Base-by-base conservation (phyloP, 148 eudicot species). In the Talinum fruticosum region DNA sequence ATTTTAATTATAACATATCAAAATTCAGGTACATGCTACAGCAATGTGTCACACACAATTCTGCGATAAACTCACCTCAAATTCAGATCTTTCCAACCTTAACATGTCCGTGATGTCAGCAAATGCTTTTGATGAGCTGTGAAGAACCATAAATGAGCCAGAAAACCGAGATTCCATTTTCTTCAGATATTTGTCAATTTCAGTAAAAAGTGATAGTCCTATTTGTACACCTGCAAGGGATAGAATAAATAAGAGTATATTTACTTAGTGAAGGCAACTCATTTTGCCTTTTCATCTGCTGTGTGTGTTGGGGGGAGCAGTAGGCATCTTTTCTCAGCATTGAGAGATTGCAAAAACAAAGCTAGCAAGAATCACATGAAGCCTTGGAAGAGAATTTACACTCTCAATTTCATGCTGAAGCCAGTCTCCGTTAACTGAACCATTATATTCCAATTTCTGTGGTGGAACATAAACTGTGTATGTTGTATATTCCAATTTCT, bases 91-190 rank as follows among this genome's bases (percentile, higher is more conserved):
- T 83, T 94, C 97, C 74, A 79, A 49, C 75, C 75, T 84, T 77
- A 94, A 75, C 87, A 92, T 88, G 76, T 88, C 89, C 77, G 81
- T 73, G 78, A 94, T 83, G 74, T 90, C 90, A 69, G 87, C 67
- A 72, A 94, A 89, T 38, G 85, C 87, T 83, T 83, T 89, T 5
- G 62, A 69, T 53, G 78, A 82, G 74, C 90, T 92, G 77, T 76
- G 71, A 71, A 87, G 79, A 72, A 84, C 89, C 78, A 90, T 79
- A 64, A 45, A 79, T 73, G 80, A 83, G 70, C 87, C 91, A 51
- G 83, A 35, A 85, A 85, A 84, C 67, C 44, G 85, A 83, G 87
- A 74, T 36, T 75, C 87, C 14, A 89, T 79, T 72, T 81, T 87
- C 81, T 84, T 83, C 80, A 94, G 77, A 82, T 82, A 85, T 36